Percentiles rank a stretch among this genome's conserved stretches.
phyloP scores from a whole-genome alignment of 164 flowering plant species.

The Brasenia schreberi region DNA sequence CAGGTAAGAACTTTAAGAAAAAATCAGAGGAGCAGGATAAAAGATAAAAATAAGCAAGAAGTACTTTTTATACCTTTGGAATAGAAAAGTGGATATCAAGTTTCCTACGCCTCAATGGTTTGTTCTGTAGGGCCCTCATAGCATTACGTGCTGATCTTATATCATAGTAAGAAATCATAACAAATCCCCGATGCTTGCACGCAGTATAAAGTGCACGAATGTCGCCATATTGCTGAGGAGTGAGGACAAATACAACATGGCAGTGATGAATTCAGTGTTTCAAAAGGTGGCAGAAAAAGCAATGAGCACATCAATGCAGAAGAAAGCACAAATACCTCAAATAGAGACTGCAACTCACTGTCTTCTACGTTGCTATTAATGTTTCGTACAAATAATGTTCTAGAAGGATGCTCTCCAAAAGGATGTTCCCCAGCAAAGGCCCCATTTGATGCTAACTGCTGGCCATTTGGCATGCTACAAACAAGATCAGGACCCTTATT shows the following conservation, averaged over 20 bases:
- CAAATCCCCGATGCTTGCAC: conserved; percentile 63
- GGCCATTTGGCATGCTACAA: conserved; percentile 14
- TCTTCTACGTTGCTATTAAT: conserved; percentile 56
- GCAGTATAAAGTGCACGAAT: conserved; percentile 60
- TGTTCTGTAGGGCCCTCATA: conserved; percentile 56
- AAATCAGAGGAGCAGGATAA: neutral
- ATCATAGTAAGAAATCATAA: conserved; percentile 64
- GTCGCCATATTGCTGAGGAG: conserved; percentile 63
- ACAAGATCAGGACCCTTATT: conserved; percentile 12
- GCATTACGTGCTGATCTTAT: conserved; percentile 62
- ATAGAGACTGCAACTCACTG: conserved; percentile 37
- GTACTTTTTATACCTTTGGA: conserved; percentile 40
- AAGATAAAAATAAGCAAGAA: neutral
- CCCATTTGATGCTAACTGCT: conserved; percentile 14
- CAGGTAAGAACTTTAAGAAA: too few species aligned
- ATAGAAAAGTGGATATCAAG: conserved; percentile 67
- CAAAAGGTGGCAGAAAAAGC: neutral
- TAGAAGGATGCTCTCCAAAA: conserved; percentile 47
- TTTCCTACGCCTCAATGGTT: conserved; percentile 41
- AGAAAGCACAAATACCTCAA: conserved; percentile 34
- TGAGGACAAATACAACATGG: conserved; percentile 10
- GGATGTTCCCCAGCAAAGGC: conserved; percentile 28
- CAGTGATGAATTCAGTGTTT: too few species aligned
- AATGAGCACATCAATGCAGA: neutral
- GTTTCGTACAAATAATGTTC: conserved; percentile 64